Evolutionary conservation across 2,329 filamentous ascomycete species (phyloP).

Genomic region (Alternaria brassicae): DNA sequence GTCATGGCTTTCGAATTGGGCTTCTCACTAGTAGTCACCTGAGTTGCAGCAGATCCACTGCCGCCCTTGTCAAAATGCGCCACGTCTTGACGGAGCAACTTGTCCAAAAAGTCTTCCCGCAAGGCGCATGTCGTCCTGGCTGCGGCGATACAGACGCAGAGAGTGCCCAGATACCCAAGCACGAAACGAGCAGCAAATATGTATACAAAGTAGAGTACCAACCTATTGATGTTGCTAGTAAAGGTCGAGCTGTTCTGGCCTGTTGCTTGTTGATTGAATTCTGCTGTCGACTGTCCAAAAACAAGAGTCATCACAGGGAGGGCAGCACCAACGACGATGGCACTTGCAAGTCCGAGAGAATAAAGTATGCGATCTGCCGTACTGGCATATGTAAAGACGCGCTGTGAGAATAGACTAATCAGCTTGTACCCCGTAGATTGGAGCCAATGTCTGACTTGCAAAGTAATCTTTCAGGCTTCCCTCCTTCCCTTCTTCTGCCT

Average conservation of each 20-base stretch:
- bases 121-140: conserved; percentile 53
- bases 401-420: conserved; percentile 5
- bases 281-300: conserved; percentile 27
- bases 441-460: background rate
- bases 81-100: conserved; percentile 40
- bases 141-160: conserved; percentile 78
- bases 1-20: background rate
- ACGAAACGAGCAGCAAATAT: conserved; percentile 54
- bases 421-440: background rate
- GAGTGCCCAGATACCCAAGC: conserved; percentile 75
- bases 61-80: conserved; percentile 30
- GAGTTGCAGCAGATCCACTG: conserved; percentile 26
- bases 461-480: conserved; percentile 4
- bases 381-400: conserved; percentile 19
- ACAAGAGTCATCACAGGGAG: conserved; percentile 73
- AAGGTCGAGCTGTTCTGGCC: conserved; percentile 11
- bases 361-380: conserved; percentile 10
- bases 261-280: conserved; percentile 20
- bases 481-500: background rate
- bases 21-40: conserved; percentile 19
- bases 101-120: conserved; percentile 67
- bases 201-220: conserved; percentile 37
- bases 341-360: conserved; percentile 27
- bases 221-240: conserved; percentile 14
- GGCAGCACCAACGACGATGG: conserved; percentile 73